Conservation (phyloP, 1,284 basidiomycete species). For the Leccinum griseonigrum region DNA sequence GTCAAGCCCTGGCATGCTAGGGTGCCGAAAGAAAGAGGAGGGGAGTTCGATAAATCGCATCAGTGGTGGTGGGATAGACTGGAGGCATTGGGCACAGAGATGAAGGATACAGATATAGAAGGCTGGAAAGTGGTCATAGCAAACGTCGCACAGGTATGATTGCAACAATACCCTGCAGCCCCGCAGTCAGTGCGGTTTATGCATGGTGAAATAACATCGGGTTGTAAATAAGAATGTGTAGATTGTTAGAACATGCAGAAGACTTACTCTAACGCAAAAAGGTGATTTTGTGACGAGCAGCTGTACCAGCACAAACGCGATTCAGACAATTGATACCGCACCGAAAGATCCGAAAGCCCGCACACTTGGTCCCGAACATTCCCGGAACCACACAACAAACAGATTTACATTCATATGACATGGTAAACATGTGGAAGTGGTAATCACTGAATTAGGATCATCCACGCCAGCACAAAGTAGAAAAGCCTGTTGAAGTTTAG, state of each 20-base stretch:
- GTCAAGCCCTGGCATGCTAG: slow-evolving; percentile 78
- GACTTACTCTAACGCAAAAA: neutral
- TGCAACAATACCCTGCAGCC: neutral
- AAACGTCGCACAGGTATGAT: slow-evolving; percentile 38
- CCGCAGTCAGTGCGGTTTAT: neutral
- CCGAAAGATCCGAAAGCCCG: neutral
- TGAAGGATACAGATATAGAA: slow-evolving; percentile 44
- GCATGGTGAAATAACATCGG: neutral
- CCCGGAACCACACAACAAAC: slow-evolving; percentile 8
- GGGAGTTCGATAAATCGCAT: slow-evolving; percentile 50
- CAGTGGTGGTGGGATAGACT: slow-evolving; percentile 79
- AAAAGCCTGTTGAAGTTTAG: slow-evolving; percentile 53
- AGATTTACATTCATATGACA: slow-evolving; percentile 16
- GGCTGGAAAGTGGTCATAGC: slow-evolving; percentile 53
- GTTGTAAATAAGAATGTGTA: neutral
- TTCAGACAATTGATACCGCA: neutral
- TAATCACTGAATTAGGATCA: slow-evolving; percentile 84
- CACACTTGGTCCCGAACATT: neutral
- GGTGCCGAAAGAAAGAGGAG: slow-evolving; percentile 31
- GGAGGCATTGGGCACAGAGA: slow-evolving; percentile 47
- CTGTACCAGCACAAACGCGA: neutral
- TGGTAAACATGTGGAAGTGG: neutral
- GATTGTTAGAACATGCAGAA: neutral
- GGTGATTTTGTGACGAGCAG: neutral
- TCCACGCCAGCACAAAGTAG: slow-evolving; percentile 88